These are phyloP conservation scores for Phytophthora kernoviae DNA, from an alignment of 352 stramenopile species.

Conservation along the genomic window DNA sequence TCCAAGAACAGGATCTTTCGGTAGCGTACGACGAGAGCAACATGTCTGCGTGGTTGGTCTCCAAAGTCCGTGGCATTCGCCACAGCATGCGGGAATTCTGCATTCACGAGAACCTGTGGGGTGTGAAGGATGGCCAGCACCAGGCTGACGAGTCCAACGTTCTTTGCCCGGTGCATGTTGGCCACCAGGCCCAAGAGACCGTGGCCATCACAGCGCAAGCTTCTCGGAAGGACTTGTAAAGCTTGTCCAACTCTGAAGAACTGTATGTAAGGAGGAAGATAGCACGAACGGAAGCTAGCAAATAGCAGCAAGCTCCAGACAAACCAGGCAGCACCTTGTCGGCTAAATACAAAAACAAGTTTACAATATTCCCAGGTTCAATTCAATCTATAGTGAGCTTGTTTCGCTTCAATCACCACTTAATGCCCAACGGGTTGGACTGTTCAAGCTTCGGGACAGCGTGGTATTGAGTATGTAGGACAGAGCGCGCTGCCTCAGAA, in stretches of 20 bases:
- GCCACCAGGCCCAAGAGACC: constrained; percentile 69
- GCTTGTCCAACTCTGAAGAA: constrained; percentile 13
- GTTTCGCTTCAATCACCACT: constrained; percentile 62
- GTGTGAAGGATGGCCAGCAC: constrained; percentile 76
- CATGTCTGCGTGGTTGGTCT: constrained; percentile 64
- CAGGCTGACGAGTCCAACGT: constrained; percentile 74
- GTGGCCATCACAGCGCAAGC: constrained; percentile 60
- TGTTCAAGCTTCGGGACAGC: constrained; percentile 87
- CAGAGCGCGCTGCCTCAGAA: constrained; percentile 60
- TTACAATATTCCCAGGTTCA: constrained; percentile 7
- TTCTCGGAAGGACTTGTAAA: constrained; percentile 44
- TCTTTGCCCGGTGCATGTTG: constrained; percentile 80
- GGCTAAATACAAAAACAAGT: constrained; percentile 13
- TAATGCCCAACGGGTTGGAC: constrained; percentile 86
- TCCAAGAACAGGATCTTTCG: constrained; percentile 45
- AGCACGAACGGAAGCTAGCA: constrained; percentile 3
- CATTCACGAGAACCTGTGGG: constrained; percentile 86
- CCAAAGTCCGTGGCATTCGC: constrained; percentile 66
- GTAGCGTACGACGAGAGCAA: constrained; percentile 53
- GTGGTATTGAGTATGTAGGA: constrained; percentile 84
- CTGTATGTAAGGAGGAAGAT: constrained; percentile 27
- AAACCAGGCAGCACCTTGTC: constrained; percentile 9
- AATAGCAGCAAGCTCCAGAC: constrained; percentile 16
- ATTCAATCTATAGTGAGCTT: constrained; percentile 23
- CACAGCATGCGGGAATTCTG: constrained; percentile 81